A percentile compares a stretch with the other conserved stretches of the same genome.
These are phyloP conservation scores for Guadua angustifolia DNA, from an alignment of 176 grass and related monocot genomes.

Conservation along the genomic window DNA sequence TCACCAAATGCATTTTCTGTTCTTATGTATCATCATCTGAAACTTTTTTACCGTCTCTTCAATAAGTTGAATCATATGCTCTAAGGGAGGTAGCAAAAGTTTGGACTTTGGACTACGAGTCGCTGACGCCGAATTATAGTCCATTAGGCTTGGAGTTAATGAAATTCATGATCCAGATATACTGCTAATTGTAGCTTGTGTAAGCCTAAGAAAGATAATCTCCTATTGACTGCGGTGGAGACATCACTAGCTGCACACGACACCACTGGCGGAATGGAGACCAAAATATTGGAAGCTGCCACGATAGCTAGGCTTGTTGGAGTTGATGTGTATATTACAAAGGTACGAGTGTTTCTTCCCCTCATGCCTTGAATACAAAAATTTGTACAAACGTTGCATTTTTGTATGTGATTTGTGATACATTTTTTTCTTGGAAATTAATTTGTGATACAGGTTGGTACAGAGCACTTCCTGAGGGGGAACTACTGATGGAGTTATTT, in stretches of 20 bases:
- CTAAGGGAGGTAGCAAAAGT: not conserved
- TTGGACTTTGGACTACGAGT: not conserved
- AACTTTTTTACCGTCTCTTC: not conserved
- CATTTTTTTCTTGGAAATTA: not conserved
- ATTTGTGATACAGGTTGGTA: conserved; percentile 64
- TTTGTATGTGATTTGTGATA: not conserved
- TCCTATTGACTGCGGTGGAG: conserved; percentile 59
- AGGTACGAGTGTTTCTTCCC: conserved; percentile 42
- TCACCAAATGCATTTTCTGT: conserved; percentile 5
- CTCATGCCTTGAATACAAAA: not conserved
- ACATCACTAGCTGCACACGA: conserved; percentile 92
- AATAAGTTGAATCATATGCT: conserved; percentile 12
- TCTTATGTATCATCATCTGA: not conserved
- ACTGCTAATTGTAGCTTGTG: conserved; percentile 17
- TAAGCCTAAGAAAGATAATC: conserved; percentile 40
- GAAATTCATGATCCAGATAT: conserved; percentile 25
- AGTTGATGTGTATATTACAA: conserved; percentile 90
- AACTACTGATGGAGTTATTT: no score
- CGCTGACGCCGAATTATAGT: not conserved
- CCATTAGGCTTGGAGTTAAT: not conserved
- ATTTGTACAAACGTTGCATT: not conserved
- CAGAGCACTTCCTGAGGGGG: conserved; percentile 65
- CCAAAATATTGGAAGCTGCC: conserved; percentile 91
- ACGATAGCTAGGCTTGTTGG: conserved; percentile 81
- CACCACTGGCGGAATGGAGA: conserved; percentile 91